These are phyloP conservation scores for Myriangium duriaei DNA, from an alignment of 2,329 filamentous ascomycete genomes.

Conservation along the genomic window DNA sequence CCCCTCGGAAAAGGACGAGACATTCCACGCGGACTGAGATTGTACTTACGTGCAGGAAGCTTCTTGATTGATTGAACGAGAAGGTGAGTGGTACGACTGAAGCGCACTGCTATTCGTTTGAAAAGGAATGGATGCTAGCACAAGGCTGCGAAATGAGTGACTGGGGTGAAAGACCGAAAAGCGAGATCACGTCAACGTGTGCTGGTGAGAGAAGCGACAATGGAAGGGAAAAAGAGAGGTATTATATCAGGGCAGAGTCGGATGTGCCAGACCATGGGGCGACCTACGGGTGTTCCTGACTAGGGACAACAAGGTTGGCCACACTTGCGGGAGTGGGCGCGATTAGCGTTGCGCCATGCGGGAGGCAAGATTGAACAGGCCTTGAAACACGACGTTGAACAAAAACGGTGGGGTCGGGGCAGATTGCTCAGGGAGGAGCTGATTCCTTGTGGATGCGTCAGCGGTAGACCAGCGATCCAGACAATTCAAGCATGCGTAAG, in stretches of 20 bases:
- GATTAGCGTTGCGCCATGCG: conserved; percentile 9
- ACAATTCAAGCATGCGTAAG: too few relatives aligned
- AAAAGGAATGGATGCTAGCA: conserved; percentile 13
- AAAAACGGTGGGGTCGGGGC: conserved; percentile 9
- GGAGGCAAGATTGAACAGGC: conserved; percentile 5
- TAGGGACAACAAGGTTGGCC: neutral
- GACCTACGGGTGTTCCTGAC: conserved; percentile 1
- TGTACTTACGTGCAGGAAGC: conserved; percentile 12
- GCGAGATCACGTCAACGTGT: conserved; percentile 11
- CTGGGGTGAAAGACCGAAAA: conserved; percentile 12
- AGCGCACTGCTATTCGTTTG: conserved; percentile 8
- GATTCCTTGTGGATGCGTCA: conserved; percentile 6
- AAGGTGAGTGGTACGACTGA: conserved; percentile 12
- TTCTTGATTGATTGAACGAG: conserved; percentile 10
- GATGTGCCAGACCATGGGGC: too few relatives aligned
- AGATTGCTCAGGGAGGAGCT: conserved; percentile 7
- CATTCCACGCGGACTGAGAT: conserved; percentile 1
- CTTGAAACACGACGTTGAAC: conserved; percentile 10
- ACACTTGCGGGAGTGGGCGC: neutral
- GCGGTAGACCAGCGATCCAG: conserved; percentile 5
- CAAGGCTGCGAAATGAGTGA: conserved; percentile 14
- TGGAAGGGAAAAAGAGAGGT: neutral
- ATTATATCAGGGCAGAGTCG: neutral
- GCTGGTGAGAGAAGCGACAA: neutral
- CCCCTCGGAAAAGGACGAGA: conserved; percentile 8